These are phyloP conservation scores for Filosporella fistucella DNA, from an alignment of 495 filamentous ascomycete species.

Conservation along the genomic window DNA sequence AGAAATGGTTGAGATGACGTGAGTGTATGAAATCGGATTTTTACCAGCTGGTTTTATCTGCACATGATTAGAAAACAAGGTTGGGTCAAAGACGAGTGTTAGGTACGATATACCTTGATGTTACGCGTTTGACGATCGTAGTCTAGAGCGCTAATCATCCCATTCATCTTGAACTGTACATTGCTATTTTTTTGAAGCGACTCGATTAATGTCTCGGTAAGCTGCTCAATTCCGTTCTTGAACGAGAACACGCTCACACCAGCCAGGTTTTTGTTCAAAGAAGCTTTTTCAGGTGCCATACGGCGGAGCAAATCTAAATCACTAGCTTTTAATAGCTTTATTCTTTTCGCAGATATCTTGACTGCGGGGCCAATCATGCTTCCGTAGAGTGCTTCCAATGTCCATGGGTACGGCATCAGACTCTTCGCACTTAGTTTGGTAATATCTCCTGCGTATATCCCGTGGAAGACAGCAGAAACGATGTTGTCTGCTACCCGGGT, in stretches of 20 bases:
- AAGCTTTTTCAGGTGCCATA: no score
- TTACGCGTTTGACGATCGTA: conserved; percentile 16
- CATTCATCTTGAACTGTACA: conserved; percentile 39
- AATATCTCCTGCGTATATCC: conserved; percentile 92
- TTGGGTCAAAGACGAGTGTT: not conserved
- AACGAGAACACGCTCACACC: conserved; percentile 55
- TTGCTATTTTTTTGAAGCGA: conserved; percentile 36
- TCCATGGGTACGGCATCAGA: conserved; percentile 49
- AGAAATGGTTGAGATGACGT: conserved; percentile 69
- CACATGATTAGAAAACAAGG: conserved; percentile 1
- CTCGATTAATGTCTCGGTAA: conserved; percentile 38
- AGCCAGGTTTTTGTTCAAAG: no score
- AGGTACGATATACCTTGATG: conserved; percentile 23
- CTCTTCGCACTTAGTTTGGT: conserved; percentile 69
- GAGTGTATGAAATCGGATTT: conserved; percentile 41
- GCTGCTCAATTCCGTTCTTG: conserved; percentile 45
- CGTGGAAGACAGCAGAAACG: conserved; percentile 75
- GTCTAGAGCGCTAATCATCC: conserved; percentile 24
- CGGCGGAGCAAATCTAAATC: no score
- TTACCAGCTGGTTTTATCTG: conserved; percentile 28
- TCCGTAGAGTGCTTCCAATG: conserved; percentile 40
- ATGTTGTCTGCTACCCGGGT: conserved; percentile 64
- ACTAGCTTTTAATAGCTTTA: not conserved
- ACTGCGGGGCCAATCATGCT: no score
- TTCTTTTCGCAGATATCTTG: not conserved